Percentiles rank a stretch among this genome's conserved stretches.
Evolutionary conservation across 1,284 basidiomycete genomes (phyloP).

Genomic region (Xerocomus amazonicus): DNA sequence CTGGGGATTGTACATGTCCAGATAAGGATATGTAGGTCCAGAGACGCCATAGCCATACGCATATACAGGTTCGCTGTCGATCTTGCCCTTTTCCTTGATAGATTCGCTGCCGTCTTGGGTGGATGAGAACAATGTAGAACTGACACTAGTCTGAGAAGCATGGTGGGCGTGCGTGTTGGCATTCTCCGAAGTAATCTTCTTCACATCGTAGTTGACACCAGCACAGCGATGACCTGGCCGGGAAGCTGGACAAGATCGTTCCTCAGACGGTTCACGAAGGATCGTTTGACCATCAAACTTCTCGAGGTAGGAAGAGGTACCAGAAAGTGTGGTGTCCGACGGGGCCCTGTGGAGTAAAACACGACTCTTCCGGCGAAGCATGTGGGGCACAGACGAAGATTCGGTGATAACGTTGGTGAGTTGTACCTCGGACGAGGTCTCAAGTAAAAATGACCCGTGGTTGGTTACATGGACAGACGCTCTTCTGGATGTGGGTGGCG

Average conservation of each 20-base stretch:
- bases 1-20: slow-evolving; percentile 31
- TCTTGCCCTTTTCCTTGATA: slow-evolving; percentile 10
- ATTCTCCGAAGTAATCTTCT: slow-evolving; percentile 11
- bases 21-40: slow-evolving; percentile 29
- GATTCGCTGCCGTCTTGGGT: slow-evolving; percentile 15
- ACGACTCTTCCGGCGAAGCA: slow-evolving; percentile 27
- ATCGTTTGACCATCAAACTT: background rate
- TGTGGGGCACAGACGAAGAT: slow-evolving; percentile 6
- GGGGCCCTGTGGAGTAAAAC: slow-evolving; percentile 9
- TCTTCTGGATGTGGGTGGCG: slow-evolving; percentile 22
- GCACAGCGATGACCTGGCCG: slow-evolving; percentile 18
- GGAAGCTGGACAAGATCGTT: slow-evolving; percentile 11
- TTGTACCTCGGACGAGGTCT: slow-evolving; percentile 17
- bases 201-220: slow-evolving; percentile 6
- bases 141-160: slow-evolving; percentile 5
- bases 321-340: slow-evolving; percentile 7
- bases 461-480: slow-evolving; percentile 9
- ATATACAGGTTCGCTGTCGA: slow-evolving; percentile 13
- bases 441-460: slow-evolving; percentile 6
- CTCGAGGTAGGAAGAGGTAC: slow-evolving; percentile 9
- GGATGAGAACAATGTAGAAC: slow-evolving; percentile 6
- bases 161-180: slow-evolving; percentile 1
- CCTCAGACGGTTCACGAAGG: slow-evolving; percentile 20
- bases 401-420: slow-evolving; percentile 4
- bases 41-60: slow-evolving; percentile 29